These are phyloP conservation scores for Rhododendron kiyosumense DNA, from an alignment of 148 eudicot species.

Conservation along the genomic window DNA sequence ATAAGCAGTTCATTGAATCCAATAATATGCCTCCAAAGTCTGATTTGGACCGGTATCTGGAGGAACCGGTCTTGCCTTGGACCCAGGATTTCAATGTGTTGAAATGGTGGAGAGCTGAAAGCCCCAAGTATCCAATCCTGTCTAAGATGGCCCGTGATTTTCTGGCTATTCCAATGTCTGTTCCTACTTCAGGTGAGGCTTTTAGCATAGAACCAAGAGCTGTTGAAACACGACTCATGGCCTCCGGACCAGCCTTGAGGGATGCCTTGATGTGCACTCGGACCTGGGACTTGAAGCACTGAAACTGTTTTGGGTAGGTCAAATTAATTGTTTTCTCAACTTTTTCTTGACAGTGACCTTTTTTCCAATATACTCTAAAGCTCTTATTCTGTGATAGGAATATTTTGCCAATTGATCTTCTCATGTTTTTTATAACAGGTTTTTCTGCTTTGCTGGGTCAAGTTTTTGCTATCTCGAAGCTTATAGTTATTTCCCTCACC, in stretches of 20 bases:
- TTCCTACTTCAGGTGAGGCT: not conserved
- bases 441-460: not conserved
- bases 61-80: not conserved
- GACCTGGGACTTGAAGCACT: not conserved
- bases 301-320: not conserved
- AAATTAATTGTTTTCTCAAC: not conserved
- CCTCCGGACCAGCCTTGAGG: not conserved
- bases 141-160: constrained; percentile 5
- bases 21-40: not conserved
- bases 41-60: constrained; percentile 3
- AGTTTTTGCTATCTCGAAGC: not conserved
- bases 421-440: not conserved
- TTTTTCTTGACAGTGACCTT: not conserved
- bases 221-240: not conserved
- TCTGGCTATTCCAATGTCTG: constrained; percentile 7
- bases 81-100: not conserved
- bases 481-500: not conserved
- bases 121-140: not conserved
- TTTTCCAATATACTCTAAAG: not conserved
- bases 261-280: not conserved
- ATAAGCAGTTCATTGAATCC: not conserved
- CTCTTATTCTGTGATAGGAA: not conserved
- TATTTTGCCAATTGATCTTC: not conserved
- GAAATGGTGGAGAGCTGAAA: constrained; percentile 6
- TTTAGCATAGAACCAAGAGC: not conserved